These are phyloP conservation scores for Hortaea werneckii DNA, from an alignment of 2,329 filamentous ascomycete species.

Conservation along the genomic window DNA sequence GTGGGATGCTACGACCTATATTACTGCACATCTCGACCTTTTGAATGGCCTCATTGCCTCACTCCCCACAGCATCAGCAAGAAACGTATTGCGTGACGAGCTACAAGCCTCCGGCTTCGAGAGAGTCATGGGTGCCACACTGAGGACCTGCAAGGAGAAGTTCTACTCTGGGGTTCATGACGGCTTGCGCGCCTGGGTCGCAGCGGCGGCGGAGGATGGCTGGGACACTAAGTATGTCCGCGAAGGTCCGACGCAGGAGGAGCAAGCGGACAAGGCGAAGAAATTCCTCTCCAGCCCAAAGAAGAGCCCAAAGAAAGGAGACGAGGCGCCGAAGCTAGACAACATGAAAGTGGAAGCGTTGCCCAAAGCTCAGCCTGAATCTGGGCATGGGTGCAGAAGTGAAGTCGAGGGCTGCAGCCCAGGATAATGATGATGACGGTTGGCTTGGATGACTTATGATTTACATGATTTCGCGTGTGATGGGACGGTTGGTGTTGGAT, in stretches of 20 bases:
- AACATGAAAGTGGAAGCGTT: slow-evolving; percentile 6
- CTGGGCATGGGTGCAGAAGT: slow-evolving; percentile 7
- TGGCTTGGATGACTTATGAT: slow-evolving; percentile 21
- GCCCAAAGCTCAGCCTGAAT: slow-evolving; percentile 17
- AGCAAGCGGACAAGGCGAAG: slow-evolving; percentile 28
- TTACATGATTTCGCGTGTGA: not conserved
- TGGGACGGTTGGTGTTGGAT: not conserved
- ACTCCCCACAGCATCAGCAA: slow-evolving; percentile 56
- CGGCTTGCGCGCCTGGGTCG: slow-evolving; percentile 79
- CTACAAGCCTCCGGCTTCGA: slow-evolving; percentile 82
- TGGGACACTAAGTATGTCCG: slow-evolving; percentile 79
- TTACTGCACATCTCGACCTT: slow-evolving; percentile 84
- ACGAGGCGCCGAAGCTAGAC: slow-evolving; percentile 8
- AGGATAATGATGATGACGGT: slow-evolving; percentile 17
- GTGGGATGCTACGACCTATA: slow-evolving; percentile 96
- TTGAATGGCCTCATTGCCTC: slow-evolving; percentile 84
- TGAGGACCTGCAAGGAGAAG: slow-evolving; percentile 93
- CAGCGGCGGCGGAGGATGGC: slow-evolving; percentile 73
- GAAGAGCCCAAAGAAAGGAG: slow-evolving; percentile 25
- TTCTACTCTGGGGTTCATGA: slow-evolving; percentile 91
- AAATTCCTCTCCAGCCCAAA: slow-evolving; percentile 25
- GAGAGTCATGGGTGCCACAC: slow-evolving; percentile 70
- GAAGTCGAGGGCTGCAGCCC: slow-evolving; percentile 4
- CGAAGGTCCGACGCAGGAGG: slow-evolving; percentile 51
- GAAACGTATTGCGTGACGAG: slow-evolving; percentile 68